phyloP scores from a whole-genome alignment of 371 early-diverging fungal species.

The Capillidium rhysosporum region DNA sequence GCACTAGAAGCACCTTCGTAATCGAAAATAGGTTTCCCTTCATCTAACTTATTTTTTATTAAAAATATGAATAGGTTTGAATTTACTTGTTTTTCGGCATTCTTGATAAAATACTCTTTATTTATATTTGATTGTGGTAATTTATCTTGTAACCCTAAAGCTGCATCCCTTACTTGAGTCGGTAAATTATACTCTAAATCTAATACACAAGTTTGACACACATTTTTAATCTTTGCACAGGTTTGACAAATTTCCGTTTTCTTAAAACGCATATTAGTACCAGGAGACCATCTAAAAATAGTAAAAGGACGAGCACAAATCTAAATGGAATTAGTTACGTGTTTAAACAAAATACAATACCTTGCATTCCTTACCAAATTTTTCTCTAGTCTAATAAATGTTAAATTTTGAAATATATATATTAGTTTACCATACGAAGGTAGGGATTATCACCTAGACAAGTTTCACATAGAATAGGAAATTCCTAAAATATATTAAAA shows the following conservation, averaged over 20 bases:
- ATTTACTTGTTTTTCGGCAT: slow-evolving; percentile 53
- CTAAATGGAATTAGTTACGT: slow-evolving; percentile 12
- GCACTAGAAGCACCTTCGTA: slow-evolving; percentile 53
- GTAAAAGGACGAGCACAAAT: slow-evolving; percentile 86
- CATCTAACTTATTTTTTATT: slow-evolving; percentile 19
- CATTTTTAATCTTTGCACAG: slow-evolving; percentile 92
- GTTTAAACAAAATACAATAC: slow-evolving; percentile 13
- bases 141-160: slow-evolving; percentile 48
- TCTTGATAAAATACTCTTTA: slow-evolving; percentile 70
- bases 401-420: neutral
- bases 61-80: neutral
- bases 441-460: slow-evolving; percentile 95
- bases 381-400: slow-evolving; percentile 41
- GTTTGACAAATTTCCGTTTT: slow-evolving; percentile 95
- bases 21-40: slow-evolving; percentile 35
- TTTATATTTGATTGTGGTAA: slow-evolving; percentile 74
- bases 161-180: slow-evolving; percentile 80
- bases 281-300: slow-evolving; percentile 93
- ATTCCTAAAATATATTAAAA: slow-evolving; percentile 24
- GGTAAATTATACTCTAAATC: slow-evolving; percentile 88
- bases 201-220: slow-evolving; percentile 90
- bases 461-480: slow-evolving; percentile 84
- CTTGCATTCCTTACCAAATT: slow-evolving; percentile 82
- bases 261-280: slow-evolving; percentile 82
- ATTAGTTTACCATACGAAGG: slow-evolving; percentile 74